These are phyloP conservation scores for Moesziomyces antarcticus DNA, from an alignment of 1,284 basidiomycete genomes.

Conservation along the genomic window DNA sequence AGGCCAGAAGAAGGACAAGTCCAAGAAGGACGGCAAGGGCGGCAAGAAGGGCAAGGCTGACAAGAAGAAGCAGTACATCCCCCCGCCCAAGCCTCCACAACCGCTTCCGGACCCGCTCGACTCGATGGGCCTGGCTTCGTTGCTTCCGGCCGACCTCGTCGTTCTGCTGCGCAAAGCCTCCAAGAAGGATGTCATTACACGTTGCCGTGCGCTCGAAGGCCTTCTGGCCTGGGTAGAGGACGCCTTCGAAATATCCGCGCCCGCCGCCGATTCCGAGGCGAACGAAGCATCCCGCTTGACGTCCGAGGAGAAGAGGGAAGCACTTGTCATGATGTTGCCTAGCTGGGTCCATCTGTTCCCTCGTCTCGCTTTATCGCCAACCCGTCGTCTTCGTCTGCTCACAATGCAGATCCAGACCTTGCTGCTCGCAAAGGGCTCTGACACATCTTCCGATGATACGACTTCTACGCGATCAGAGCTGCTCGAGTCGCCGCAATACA, in stretches of 20 bases:
- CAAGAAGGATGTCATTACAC: slow-evolving; percentile 92
- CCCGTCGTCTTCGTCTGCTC: slow-evolving; percentile 78
- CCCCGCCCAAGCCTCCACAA: slow-evolving; percentile 74
- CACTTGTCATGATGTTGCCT: slow-evolving; percentile 77
- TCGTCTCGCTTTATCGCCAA: slow-evolving; percentile 81
- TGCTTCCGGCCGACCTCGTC: slow-evolving; percentile 77
- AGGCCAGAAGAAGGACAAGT: slow-evolving; percentile 62
- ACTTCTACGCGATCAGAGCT: slow-evolving; percentile 72
- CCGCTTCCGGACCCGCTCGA: slow-evolving; percentile 90
- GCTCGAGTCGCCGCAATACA: slow-evolving; percentile 75
- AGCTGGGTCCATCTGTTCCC: slow-evolving; percentile 95
- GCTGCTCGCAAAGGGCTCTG: slow-evolving; percentile 72
- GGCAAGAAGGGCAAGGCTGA: slow-evolving; percentile 52
- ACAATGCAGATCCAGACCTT: slow-evolving; percentile 78
- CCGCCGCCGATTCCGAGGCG: slow-evolving; percentile 60
- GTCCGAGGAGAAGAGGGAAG: slow-evolving; percentile 66
- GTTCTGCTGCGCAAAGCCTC: slow-evolving; percentile 83
- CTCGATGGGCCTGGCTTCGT: slow-evolving; percentile 78
- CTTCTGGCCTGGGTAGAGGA: slow-evolving; percentile 76
- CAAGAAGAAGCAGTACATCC: slow-evolving; percentile 64
- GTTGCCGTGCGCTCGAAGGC: slow-evolving; percentile 87
- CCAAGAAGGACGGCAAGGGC: slow-evolving; percentile 50
- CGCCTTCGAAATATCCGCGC: slow-evolving; percentile 70
- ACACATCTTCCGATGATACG: neutral
- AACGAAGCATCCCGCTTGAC: slow-evolving; percentile 29